Base-by-base conservation (phyloP, 495 filamentous ascomycete species). In the Chaetomium tenue region DNA sequence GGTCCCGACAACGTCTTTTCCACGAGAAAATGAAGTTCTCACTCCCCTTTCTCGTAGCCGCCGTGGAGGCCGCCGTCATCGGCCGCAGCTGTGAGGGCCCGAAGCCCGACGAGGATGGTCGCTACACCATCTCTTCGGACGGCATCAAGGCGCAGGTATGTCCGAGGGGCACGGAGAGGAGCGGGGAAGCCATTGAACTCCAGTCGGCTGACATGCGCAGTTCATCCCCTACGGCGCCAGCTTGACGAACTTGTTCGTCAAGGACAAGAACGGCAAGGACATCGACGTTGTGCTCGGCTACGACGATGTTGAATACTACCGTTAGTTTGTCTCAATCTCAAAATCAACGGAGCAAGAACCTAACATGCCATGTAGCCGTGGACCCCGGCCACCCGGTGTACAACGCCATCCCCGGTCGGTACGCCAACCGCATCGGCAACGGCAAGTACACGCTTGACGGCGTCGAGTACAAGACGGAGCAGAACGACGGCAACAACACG, bases 401-500 rank as follows among this genome's bases (percentile, higher is more conserved):
- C 64, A 82, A 83, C 68, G 76, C 78, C 58, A 76, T 84, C 53
- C 81, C 80, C 25, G 83, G 79, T 15, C 81, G 82, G 5, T 86
- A 86, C 65, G 81, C 79, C 46, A 84, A 84, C 66, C 79, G 84
- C 58, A 85, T 86, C 66, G 83, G 82, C 28, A 79, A 83, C 58
- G 83, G 75, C 22, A 70, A 63, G 47, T 86, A 84, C 68, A 79
- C 69, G n/a, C 75, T 86, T 59, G 83, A 82, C 70, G 75, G 75
- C 39, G 75, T 74, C 60, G 80, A 77, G 22, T 84, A 82, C 72
- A 51, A 69, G 26, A 83, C 79, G 18, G 74, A 81, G 61, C 60
- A 79, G 58, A 87, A 85, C 63, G 82, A 85, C 67, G 84, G 84
- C 23, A 70, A 68, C 55, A 85, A 86, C 69, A 86, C 84, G 52